Base-by-base conservation (phyloP, 2,329 filamentous ascomycete species). In the Penicillium decumbens region DNA sequence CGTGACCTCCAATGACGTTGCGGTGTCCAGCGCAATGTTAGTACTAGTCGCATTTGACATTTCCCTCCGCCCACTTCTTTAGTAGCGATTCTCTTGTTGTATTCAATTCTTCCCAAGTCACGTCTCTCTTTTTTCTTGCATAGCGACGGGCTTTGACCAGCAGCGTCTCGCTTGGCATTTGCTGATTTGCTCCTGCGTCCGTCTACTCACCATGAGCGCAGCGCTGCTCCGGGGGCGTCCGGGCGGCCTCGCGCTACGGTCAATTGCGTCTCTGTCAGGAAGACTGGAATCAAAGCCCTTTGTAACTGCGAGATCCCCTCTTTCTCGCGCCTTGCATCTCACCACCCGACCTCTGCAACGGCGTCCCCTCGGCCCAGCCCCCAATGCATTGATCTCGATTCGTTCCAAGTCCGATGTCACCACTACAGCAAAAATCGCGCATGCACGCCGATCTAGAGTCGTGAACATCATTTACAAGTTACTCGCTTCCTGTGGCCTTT, bases 401-500 rank as follows among this genome's bases (percentile, higher is more conserved):
- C 56, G 71, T 57, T 55, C 65, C 60, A 62, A 67, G 51, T 64
- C 66, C 55, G 56, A 68, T 54, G 23, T 25, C 12, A 41, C 56
- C 50, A 43, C 66, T 23, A 55, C 61, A 28, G 40, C 61, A 43
- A 45, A 59, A 47, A 32, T 62, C 24, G 50, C 55, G 43, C 28
- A 46, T 10, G 38, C 54, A 10, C 43, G 64, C 45, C 55, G 67
- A 66, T 56, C 71, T 57, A 27, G 47, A 3, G 28, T 77, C 9
- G 54, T 73, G 7, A 74, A 74, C 41, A 83, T 87, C 62, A 68
- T 82, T 40, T 89, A 88, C 66, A 81, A 87, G 58, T 77, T 81
- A 28, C 85, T 90, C 29, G 83, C 87, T 2, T 81, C 80, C 61
- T 71, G 89, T 20, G 93, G 93, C 33, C 83, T 88, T 50, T 87